Conservation (phyloP, 805 yeast species). For the Saturnispora saitoi region DNA sequence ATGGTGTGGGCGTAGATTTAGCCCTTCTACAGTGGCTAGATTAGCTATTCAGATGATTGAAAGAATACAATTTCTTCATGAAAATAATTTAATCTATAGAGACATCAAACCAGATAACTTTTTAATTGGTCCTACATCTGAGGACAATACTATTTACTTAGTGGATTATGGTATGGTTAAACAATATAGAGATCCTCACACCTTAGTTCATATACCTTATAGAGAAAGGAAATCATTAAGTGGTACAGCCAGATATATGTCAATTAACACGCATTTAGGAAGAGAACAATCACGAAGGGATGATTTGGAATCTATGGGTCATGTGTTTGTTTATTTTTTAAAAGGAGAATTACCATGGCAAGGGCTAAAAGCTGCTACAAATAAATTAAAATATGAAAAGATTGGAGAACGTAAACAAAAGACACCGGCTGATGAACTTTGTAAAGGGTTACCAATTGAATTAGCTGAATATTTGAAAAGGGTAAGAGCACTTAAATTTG, state of each 20-base stretch:
- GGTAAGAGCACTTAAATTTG: slow-evolving; percentile 63
- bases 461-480: slow-evolving; percentile 66
- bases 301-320: slow-evolving; percentile 74
- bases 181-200: slow-evolving; percentile 71
- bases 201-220: slow-evolving; percentile 76
- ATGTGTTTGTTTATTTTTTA: slow-evolving; percentile 70
- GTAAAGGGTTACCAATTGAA: slow-evolving; percentile 60
- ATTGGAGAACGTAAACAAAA: slow-evolving; percentile 75
- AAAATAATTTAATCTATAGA: slow-evolving; percentile 67
- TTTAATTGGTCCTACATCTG: slow-evolving; percentile 54
- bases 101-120: slow-evolving; percentile 83
- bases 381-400: slow-evolving; percentile 73
- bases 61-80: slow-evolving; percentile 64
- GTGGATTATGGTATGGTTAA: slow-evolving; percentile 87
- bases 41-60: slow-evolving; percentile 72
- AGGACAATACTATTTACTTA: slow-evolving; percentile 52
- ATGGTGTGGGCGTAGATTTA: slow-evolving; percentile 76
- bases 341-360: slow-evolving; percentile 85
- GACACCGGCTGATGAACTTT: slow-evolving; percentile 52
- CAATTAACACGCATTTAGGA: slow-evolving; percentile 80
- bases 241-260: slow-evolving; percentile 85
- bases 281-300: slow-evolving; percentile 79
- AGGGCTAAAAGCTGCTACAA: slow-evolving; percentile 83
- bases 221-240: slow-evolving; percentile 71
- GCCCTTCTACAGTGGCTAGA: slow-evolving; percentile 63